Base-by-base conservation (phyloP, 1,139 yeast genomes). In the Candida sp. region DNA sequence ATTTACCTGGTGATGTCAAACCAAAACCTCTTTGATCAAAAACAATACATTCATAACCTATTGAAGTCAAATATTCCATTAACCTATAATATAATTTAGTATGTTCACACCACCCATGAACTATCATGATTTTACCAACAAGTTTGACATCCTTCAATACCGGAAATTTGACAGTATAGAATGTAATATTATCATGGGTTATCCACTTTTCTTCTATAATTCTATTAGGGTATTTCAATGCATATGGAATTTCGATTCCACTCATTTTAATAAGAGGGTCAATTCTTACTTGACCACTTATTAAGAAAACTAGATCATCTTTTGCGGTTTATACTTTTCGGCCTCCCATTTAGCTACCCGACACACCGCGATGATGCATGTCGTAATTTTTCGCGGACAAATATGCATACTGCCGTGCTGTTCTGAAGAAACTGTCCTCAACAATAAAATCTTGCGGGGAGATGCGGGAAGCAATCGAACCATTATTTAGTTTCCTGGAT, bases 41-140 rank as follows among this genome's bases (percentile, higher is more conserved):
- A 5, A 52, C 50, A 25, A 54, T 45, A 32, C 53, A 50, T 36
- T 56, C 57, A 37, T 51, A 58, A 1, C 63, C 63, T 5, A 48
- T 27, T 4, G 43, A 36, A n/a, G 58, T 46, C 15, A 58, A 38
- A 29, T 37, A 48, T 32, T 56, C 59, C 56, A 57, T 57, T 15
- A 53, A 39, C 15, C 56, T 40, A 25, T 46, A 44, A 41, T 58
- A 59, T 59, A 58, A 54, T 2, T 38, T 22, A 3, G 52, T 22
- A 37, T 57, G 60, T 41, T 59, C 64, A 38, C 60, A 50, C 61
- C 61, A 59, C 3, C 63, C 64, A 44, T 59, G 64, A 5, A 57
- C 38, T 6, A 59, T 44, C 7, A 59, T 36, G 3, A 58, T 37
- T 38, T 46, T 50, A 3, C 63, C 63, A 37, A 36, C 42, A 11